Evolutionary conservation across 176 grass and related monocot genomes (phyloP), one percentile per base, ranked within the genome.

Genomic region (Alloteropsis semialata): DNA sequence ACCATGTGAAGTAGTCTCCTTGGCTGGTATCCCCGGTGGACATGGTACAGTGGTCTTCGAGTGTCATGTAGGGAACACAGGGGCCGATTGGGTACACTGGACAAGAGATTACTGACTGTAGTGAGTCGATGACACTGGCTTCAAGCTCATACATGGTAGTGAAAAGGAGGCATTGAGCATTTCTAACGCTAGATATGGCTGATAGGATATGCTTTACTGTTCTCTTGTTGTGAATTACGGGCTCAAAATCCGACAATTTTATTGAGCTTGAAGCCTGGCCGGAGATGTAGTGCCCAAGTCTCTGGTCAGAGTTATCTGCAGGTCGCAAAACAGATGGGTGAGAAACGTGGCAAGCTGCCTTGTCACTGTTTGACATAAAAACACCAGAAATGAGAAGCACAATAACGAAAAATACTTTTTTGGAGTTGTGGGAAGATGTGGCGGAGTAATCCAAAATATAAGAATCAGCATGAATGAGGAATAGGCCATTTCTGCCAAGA

Each of bases 141-240:
- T 94, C 92, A 45, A 94, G 86, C 72, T 89, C 70, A 17, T 84
- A 74, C 38, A 89, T 84, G 34, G 86, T 88, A 43, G 84, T 94
- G 70, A 94, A 77, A 62, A 94, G 82, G 58, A 94, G 69, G 58
- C 30, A 86, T 39, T 87, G 83, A 5, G 76, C 86, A 22, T 72
- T 86, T 46, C 30, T 86, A 5, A 50, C 24, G 39, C 74, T 78
- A 51, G 86, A 85, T 10, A 88, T 3, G 15, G 28, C 14, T 69
- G 49, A 14, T 27, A 86, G 50, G 65, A 80, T 10, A 57, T 76
- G 19, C 24, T 78, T 64, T 28, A 84, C 28, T 78, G 64, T 29
- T 77, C 42, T 59, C 78, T 74, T 44, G 65, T 56, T 30, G 72
- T 79, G 71, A 66, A 94, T 60, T 29, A 72, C 18, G 77, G 85